Base-by-base conservation (phyloP, 495 filamentous ascomycete genomes). In the Cryomyces antarcticus region DNA sequence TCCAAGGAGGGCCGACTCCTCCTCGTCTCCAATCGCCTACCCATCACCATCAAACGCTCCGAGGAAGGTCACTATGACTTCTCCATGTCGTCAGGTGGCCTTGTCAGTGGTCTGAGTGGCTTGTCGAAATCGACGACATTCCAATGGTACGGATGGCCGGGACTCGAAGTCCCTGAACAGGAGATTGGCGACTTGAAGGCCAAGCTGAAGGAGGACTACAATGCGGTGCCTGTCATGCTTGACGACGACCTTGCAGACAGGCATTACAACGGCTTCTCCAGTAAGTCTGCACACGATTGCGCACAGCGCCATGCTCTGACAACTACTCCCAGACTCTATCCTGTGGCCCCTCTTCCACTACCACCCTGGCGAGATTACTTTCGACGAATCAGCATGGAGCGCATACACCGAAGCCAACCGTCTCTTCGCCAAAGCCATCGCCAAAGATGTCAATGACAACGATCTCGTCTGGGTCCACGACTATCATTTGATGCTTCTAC, bases 121-220 rank as follows among this genome's bases (percentile, higher is more conserved):
- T 62, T 97, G 49, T 80, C 82, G 49, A 94, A 93, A 58, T 74
- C 80, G 6, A 93, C 84, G 7, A 88, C 76, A 37, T 95, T 94
- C 63, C 78, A 84, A 57, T 97, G 89, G 88, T 95, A 94, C 59
- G 88, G 88, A 46, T 97, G 89, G 89, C 86, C 88, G 6, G 88
- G 88, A 29, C 56, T 94, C 44, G 82, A 94, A 28, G 62, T 74
- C 4, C 63, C 65, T 28, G 61, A 67, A 30, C 47, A 66, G 28
- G 68, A 65, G 31, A 52, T 62, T 37, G 29, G 39, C 6, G 43
- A 37, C 4, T 52, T 74, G 11, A 53, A 52, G 11, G 45, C 59
- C 13, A 57, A 58, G 11, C 48, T 75, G 46, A 55, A 57, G 35
- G 56, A 57, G 5, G 62, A 69, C 30, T 66, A 73, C 42, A 58